Evolutionary conservation across 2,329 filamentous ascomycete species (phyloP).

Genomic region (Myriosclerotinia scirpicola): DNA sequence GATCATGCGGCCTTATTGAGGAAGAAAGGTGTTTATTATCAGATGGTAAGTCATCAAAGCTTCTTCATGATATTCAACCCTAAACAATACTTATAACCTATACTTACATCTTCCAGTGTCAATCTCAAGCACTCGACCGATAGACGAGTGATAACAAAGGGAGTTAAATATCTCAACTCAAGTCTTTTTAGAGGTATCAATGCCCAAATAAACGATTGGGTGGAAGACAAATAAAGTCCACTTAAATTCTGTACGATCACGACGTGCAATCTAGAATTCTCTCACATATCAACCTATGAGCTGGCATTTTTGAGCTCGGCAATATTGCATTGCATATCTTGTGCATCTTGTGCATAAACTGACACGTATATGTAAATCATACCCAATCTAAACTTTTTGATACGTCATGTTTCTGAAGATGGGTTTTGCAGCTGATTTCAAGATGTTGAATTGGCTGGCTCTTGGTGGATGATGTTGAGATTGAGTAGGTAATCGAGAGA

Average conservation of each 20-base stretch:
- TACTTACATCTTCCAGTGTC: constrained; percentile 27
- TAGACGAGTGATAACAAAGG: constrained; percentile 10
- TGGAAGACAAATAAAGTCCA: not conserved
- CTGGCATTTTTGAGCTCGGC: constrained; percentile 20
- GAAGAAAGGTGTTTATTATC: constrained; percentile 37
- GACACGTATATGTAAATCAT: constrained; percentile 21
- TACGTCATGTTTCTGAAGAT: not conserved
- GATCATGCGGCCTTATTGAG: constrained; percentile 35
- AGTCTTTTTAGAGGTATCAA: not conserved
- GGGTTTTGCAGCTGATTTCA: not conserved
- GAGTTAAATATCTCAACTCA: not conserved
- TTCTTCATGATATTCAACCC: not conserved
- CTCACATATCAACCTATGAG: constrained; percentile 17
- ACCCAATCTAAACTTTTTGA: not conserved
- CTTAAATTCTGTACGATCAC: constrained; percentile 9
- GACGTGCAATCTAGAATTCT: constrained; percentile 16
- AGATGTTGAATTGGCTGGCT: not conserved
- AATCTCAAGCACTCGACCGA: constrained; percentile 30
- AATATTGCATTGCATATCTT: constrained; percentile 21
- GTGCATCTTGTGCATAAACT: constrained; percentile 21
- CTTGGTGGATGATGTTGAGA: constrained; percentile 7
- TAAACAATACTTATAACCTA: not conserved
- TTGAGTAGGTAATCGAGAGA: not conserved
- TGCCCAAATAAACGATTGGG: not conserved
- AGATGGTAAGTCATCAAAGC: constrained; percentile 34